A percentile compares a stretch with the other conserved stretches of the same genome.
phyloP scores from a whole-genome alignment of 1,139 yeast species.

The Kurtzmaniella quercitrusa region DNA sequence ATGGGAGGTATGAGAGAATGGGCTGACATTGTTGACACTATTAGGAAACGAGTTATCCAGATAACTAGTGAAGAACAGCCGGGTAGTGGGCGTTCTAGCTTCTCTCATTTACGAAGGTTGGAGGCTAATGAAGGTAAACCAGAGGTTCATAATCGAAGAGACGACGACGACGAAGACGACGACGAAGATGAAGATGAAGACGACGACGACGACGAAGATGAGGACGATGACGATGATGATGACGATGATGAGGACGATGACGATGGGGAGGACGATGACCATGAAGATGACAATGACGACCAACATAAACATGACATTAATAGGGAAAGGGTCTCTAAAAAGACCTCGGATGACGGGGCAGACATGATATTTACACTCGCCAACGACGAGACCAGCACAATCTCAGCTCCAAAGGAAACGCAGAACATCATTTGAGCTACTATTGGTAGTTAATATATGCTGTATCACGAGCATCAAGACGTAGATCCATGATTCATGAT shows the following conservation, averaged over 20 bases:
- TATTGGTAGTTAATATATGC: too few relatives aligned
- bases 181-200: conserved; percentile 37
- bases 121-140: background rate
- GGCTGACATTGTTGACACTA: conserved; percentile 82
- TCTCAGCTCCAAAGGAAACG: conserved; percentile 8
- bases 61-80: conserved; percentile 18
- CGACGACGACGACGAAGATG: conserved; percentile 34
- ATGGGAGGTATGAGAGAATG: conserved; percentile 99
- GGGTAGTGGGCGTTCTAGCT: conserved; percentile 18
- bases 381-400: conserved; percentile 10
- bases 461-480: too few relatives aligned
- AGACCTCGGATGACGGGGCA: conserved; percentile 15
- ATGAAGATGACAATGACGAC: conserved; percentile 10
- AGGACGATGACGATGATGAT: conserved; percentile 28
- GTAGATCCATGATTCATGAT: too few relatives aligned
- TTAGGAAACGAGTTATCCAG: conserved; percentile 49
- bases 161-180: conserved; percentile 28
- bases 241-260: conserved; percentile 27
- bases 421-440: conserved; percentile 9
- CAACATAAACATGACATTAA: conserved; percentile 10
- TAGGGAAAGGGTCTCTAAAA: conserved; percentile 1
- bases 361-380: conserved; percentile 37
- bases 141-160: conserved; percentile 28
- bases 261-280: conserved; percentile 20
- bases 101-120: background rate